These are phyloP conservation scores for Saccharomycopsis hybrid DNA, from an alignment of 1,139 yeast species.

Conservation along the genomic window DNA sequence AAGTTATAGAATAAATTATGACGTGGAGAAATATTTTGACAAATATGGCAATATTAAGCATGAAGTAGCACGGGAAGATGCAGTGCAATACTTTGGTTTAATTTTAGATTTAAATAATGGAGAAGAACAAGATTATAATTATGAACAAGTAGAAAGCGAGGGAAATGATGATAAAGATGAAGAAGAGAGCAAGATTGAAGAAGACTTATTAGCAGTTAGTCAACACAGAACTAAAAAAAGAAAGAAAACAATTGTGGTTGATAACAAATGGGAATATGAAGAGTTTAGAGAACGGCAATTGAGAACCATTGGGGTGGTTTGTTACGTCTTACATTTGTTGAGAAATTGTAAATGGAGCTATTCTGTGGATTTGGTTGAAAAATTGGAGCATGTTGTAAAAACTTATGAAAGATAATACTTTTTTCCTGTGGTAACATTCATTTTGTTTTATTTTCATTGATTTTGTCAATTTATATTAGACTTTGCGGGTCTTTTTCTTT, in stretches of 20 bases:
- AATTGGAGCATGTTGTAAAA: conserved; percentile 10
- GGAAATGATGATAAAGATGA: background rate
- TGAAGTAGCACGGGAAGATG: conserved; percentile 8
- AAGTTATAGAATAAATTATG: background rate
- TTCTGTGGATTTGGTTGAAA: conserved; percentile 13
- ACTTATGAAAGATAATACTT: conserved; percentile 4
- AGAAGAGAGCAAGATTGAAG: background rate
- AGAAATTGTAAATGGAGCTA: conserved; percentile 16
- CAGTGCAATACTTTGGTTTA: conserved; percentile 9
- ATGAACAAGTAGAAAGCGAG: background rate
- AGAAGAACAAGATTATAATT: background rate
- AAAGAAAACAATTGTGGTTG: background rate
- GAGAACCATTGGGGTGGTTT: conserved; percentile 13
- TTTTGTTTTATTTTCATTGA: too few species aligned
- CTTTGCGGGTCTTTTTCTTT: too few species aligned
- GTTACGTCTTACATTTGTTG: conserved; percentile 13
- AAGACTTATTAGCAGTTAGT: background rate
- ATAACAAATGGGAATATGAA: background rate
- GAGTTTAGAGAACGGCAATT: conserved; percentile 9
- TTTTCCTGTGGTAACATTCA: too few species aligned
- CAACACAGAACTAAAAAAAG: background rate
- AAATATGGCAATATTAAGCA: conserved; percentile 3
- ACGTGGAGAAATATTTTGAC: conserved; percentile 8
- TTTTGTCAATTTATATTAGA: too few species aligned
- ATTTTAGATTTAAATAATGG: conserved; percentile 1